Evolutionary conservation across 169 alveolate species (phyloP).

Genomic region (Prorocentrum cordatum): DNA sequence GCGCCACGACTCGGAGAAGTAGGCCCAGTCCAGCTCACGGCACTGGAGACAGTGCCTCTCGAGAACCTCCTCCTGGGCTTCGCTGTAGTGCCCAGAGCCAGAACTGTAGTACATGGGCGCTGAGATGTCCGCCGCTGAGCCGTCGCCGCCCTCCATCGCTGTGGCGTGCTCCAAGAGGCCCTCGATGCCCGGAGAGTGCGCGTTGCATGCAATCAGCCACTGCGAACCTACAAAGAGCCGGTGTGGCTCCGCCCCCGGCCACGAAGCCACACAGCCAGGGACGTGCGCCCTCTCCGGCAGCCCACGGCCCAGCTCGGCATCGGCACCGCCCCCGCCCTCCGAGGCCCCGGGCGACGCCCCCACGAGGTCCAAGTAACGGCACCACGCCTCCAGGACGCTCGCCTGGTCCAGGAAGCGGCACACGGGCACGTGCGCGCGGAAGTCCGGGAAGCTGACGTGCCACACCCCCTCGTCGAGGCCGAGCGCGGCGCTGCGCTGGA

Average conservation of each 20-base stretch:
- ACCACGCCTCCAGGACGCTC: conserved; percentile 22
- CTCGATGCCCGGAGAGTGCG: too few relatives aligned
- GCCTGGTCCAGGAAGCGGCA: conserved; percentile 56
- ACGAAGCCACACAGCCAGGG: too few relatives aligned
- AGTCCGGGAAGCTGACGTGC: conserved; percentile 35
- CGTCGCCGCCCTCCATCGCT: too few relatives aligned
- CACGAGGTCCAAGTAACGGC: conserved; percentile 38
- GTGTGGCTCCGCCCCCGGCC: conserved; percentile 17
- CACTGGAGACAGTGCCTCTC: conserved; percentile 32
- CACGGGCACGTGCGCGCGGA: conserved; percentile 30
- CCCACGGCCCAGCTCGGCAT: too few relatives aligned
- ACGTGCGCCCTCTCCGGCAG: too few relatives aligned
- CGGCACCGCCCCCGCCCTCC: too few relatives aligned
- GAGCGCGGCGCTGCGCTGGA: background rate
- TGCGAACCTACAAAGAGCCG: conserved; percentile 6
- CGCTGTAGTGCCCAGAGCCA: too few relatives aligned
- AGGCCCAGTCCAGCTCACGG: background rate
- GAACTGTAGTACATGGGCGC: too few relatives aligned
- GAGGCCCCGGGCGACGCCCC: too few relatives aligned
- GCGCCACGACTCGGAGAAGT: background rate
- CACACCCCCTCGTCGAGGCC: conserved; percentile 1
- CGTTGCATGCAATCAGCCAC: too few relatives aligned
- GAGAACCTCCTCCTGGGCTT: background rate
- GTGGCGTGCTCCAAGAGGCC: too few relatives aligned
- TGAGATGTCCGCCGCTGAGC: too few relatives aligned